phyloP scores from a whole-genome alignment of 768 basidiomycete species.

The Suillus sp. region DNA sequence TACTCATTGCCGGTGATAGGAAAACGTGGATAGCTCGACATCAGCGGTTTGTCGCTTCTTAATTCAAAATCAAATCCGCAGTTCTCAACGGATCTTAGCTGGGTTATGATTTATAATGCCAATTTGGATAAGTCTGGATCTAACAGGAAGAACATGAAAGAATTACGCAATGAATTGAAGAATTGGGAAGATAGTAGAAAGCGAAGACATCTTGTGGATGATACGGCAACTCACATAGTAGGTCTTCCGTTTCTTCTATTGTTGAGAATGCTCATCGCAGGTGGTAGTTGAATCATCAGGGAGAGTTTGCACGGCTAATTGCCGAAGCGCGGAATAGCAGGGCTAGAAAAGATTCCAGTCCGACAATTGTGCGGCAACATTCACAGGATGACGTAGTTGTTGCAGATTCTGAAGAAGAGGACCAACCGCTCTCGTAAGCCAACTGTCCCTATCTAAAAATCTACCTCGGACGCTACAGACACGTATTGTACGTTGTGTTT shows the following conservation, averaged over 20 bases:
- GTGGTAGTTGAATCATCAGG: conserved; percentile 26
- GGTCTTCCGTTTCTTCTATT: conserved; percentile 12
- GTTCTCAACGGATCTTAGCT: conserved; percentile 42
- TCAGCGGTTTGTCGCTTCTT: conserved; percentile 46
- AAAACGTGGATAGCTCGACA: conserved; percentile 56
- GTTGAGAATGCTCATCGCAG: not conserved
- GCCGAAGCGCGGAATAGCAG: conserved; percentile 38
- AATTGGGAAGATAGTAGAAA: conserved; percentile 59
- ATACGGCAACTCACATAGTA: conserved; percentile 44
- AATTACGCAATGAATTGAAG: conserved; percentile 55
- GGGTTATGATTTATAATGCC: conserved; percentile 70
- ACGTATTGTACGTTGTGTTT: conserved; percentile 1
- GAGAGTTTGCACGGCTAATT: conserved; percentile 38
- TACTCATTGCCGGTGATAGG: conserved; percentile 56
- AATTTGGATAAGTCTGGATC: conserved; percentile 59
- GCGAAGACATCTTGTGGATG: conserved; percentile 37
- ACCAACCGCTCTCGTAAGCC: not conserved
- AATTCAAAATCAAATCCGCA: not conserved
- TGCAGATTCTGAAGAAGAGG: conserved; percentile 40
- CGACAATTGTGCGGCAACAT: not conserved
- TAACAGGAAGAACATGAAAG: conserved; percentile 47
- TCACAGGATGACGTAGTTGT: conserved; percentile 28
- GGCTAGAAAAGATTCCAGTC: conserved; percentile 25
- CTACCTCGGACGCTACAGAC: not conserved
- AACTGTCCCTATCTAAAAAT: not conserved